Conservation (phyloP, 805 yeast genomes). For the Candida cerambycidarum region DNA sequence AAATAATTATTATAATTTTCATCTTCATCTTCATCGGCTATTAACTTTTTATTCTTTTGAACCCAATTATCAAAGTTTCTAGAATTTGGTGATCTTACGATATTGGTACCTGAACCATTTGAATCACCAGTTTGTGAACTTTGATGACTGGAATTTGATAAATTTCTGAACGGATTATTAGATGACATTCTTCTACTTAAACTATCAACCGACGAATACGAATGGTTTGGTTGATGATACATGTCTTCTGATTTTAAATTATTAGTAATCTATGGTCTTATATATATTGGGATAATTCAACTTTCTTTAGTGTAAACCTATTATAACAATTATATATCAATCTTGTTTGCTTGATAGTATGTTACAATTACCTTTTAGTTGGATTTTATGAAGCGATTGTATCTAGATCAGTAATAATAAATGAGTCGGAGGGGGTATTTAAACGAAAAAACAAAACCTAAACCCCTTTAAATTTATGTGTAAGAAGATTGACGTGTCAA, state of each 20-base stretch:
- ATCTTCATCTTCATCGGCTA: conserved; percentile 35
- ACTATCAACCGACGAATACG: conserved; percentile 35
- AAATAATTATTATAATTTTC: conserved; percentile 17
- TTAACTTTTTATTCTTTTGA: conserved; percentile 39
- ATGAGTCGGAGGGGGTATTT: too few relatives aligned
- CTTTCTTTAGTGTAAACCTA: too few relatives aligned
- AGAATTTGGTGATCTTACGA: conserved; percentile 24
- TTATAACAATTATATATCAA: too few relatives aligned
- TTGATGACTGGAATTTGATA: conserved; percentile 21
- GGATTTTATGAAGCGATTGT: not conserved
- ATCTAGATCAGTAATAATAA: not conserved
- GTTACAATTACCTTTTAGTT: not conserved
- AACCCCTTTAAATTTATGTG: not conserved
- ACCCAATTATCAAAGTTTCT: conserved; percentile 59
- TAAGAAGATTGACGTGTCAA: too few relatives aligned
- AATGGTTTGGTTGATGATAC: conserved; percentile 42
- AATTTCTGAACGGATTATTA: conserved; percentile 68
- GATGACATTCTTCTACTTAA: conserved; percentile 50
- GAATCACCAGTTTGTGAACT: not conserved
- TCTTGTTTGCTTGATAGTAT: not conserved
- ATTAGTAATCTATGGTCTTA: not conserved
- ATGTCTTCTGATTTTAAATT: conserved; percentile 15
- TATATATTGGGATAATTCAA: too few relatives aligned
- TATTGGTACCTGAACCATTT: too few relatives aligned
- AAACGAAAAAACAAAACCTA: not conserved